Evolutionary conservation across 2,329 filamentous ascomycete genomes (phyloP).

Genomic region (Sphaerulina vaccinii): DNA sequence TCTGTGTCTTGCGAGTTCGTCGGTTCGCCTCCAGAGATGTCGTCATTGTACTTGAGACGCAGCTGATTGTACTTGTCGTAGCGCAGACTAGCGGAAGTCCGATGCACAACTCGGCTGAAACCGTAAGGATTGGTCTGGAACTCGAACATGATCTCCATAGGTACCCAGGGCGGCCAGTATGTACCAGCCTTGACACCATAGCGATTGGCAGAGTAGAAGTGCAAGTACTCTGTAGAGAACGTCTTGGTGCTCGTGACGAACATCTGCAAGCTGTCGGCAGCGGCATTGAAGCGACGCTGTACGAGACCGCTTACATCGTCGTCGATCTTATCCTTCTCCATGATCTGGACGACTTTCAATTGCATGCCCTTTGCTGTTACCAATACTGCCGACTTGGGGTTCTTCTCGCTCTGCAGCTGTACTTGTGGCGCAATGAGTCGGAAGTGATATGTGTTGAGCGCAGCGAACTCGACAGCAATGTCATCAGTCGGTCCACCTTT

Average conservation of each 20-base stretch:
- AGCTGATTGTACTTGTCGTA: slow-evolving; percentile 99
- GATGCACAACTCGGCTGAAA: slow-evolving; percentile 96
- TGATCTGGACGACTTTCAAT: slow-evolving; percentile 93
- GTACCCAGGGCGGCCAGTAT: slow-evolving; percentile 97
- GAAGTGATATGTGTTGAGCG: slow-evolving; percentile 92
- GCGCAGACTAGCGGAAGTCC: slow-evolving; percentile 88
- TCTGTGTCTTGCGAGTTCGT: slow-evolving; percentile 44
- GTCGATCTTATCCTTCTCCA: slow-evolving; percentile 90
- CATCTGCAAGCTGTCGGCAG: slow-evolving; percentile 97
- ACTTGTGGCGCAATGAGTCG: slow-evolving; percentile 96
- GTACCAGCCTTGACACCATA: slow-evolving; percentile 84
- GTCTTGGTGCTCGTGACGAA: slow-evolving; percentile 95
- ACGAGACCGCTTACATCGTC: slow-evolving; percentile 94
- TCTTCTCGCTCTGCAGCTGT: slow-evolving; percentile 97
- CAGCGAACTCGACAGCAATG: slow-evolving; percentile 81
- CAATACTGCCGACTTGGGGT: slow-evolving; percentile 93
- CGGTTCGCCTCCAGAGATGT: slow-evolving; percentile 66
- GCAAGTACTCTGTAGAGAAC: slow-evolving; percentile 78
- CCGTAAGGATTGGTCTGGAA: slow-evolving; percentile 91
- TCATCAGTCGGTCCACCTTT: slow-evolving; percentile 55
- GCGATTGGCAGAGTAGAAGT: slow-evolving; percentile 89
- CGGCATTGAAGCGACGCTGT: slow-evolving; percentile 87
- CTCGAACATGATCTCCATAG: slow-evolving; percentile 97
- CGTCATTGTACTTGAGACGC: slow-evolving; percentile 94
- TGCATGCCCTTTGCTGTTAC: slow-evolving; percentile 98